Percentiles rank a stretch among this genome's conserved stretches.
Conservation (phyloP, 768 basidiomycete species). For the Leccinum sublutescens region DNA sequence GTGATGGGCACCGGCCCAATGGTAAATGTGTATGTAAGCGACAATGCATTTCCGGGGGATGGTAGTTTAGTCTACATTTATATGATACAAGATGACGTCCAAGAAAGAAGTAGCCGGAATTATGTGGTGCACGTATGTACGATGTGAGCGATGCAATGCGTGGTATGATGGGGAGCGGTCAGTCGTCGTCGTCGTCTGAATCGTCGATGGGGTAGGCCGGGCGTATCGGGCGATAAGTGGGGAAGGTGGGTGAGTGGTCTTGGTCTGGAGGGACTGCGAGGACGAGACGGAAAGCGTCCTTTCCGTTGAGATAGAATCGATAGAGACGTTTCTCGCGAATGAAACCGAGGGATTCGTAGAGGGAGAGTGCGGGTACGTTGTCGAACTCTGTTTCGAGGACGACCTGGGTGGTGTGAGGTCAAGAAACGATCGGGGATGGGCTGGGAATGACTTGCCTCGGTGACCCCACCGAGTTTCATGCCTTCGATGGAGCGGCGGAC, state of each 20-base stretch:
- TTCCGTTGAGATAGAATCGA: conserved; percentile 96
- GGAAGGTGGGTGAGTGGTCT: conserved; percentile 16
- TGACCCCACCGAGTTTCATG: conserved; percentile 80
- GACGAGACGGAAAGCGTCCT: conserved; percentile 88
- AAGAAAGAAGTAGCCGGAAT: conserved; percentile 6
- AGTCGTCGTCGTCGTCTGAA: conserved; percentile 29
- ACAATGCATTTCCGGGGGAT: background rate
- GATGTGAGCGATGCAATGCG: conserved; percentile 7
- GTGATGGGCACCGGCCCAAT: background rate
- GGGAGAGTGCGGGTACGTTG: conserved; percentile 80
- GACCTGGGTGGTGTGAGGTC: conserved; percentile 48
- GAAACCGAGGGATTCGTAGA: conserved; percentile 93
- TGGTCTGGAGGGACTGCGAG: conserved; percentile 51
- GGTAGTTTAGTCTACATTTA: conserved; percentile 9
- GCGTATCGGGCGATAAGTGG: conserved; percentile 16
- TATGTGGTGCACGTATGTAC: conserved; percentile 12
- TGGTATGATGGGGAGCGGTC: conserved; percentile 14
- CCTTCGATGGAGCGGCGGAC: conserved; percentile 78
- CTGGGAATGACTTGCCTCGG: conserved; percentile 63
- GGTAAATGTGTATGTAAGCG: too few relatives aligned
- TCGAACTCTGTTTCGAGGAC: conserved; percentile 96
- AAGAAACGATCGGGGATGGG: background rate
- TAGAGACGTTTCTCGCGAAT: conserved; percentile 92
- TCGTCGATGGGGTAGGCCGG: conserved; percentile 24
- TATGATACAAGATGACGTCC: conserved; percentile 4